phyloP scores from a whole-genome alignment of 2,329 filamentous ascomycete species.

The Chalaropsis ovoidea region DNA sequence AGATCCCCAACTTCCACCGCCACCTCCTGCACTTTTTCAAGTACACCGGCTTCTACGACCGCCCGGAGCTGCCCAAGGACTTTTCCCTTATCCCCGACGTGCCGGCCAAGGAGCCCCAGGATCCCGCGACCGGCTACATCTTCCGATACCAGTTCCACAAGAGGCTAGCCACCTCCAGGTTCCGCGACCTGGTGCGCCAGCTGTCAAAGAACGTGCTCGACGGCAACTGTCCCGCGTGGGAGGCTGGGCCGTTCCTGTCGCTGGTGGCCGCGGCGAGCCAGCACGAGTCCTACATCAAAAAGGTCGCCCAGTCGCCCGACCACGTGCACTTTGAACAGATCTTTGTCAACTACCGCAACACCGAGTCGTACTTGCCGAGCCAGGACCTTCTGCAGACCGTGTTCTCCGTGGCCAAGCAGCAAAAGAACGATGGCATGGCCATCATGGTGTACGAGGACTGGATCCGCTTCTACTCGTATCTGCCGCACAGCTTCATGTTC shows the following conservation, averaged over 20 bases:
- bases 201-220: conserved; percentile 13
- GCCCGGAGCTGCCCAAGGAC: conserved; percentile 7
- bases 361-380: conserved; percentile 13
- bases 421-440: conserved; percentile 1
- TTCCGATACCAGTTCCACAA: conserved; percentile 20
- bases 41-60: conserved; percentile 16
- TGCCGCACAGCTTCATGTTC: conserved; percentile 10
- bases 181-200: conserved; percentile 20
- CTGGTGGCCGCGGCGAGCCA: not conserved
- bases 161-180: conserved; percentile 16
- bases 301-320: not conserved
- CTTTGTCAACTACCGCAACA: conserved; percentile 10
- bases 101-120: conserved; percentile 7
- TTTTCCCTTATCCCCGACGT: conserved; percentile 14
- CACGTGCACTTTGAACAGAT: conserved; percentile 2
- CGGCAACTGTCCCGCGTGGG: conserved; percentile 17
- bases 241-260: conserved; percentile 13
- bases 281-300: conserved; percentile 17
- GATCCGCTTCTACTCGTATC: conserved; percentile 7
- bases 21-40: conserved; percentile 16
- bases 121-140: conserved; percentile 20
- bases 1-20: conserved; percentile 21
- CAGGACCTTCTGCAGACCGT: conserved; percentile 4
- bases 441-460: conserved; percentile 17
- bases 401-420: conserved; percentile 3